These are phyloP conservation scores for Diplocarpon rosae DNA, from an alignment of 2,329 filamentous ascomycete genomes.

Conservation along the genomic window DNA sequence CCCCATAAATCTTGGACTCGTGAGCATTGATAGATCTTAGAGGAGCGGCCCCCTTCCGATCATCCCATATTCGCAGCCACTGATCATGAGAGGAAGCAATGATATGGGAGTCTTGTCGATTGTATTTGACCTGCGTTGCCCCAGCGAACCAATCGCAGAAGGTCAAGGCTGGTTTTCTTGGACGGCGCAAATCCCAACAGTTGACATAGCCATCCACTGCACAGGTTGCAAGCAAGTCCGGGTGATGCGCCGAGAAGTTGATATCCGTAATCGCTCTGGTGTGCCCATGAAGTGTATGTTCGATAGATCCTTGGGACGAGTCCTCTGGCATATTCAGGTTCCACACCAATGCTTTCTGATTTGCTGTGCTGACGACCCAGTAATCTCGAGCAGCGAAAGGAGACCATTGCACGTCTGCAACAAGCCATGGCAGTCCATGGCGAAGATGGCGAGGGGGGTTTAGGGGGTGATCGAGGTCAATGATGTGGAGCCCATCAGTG, in stretches of 20 bases:
- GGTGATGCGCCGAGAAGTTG: conserved; percentile 89
- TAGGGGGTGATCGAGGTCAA: conserved; percentile 83
- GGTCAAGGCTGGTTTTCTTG: conserved; percentile 61
- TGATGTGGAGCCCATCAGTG: conserved; percentile 78
- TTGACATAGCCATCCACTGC: conserved; percentile 89
- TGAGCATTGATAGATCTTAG: conserved; percentile 80
- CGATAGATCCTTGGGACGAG: conserved; percentile 58
- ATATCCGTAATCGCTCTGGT: conserved; percentile 88
- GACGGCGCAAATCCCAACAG: conserved; percentile 76
- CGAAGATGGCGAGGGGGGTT: conserved; percentile 76
- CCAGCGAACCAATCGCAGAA: conserved; percentile 92
- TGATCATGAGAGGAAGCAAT: conserved; percentile 85
- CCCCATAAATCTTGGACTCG: conserved; percentile 84
- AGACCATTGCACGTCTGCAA: conserved; percentile 94
- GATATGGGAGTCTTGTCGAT: conserved; percentile 74
- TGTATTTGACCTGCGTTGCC: conserved; percentile 92
- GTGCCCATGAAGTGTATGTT: conserved; percentile 78
- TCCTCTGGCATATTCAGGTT: conserved; percentile 68
- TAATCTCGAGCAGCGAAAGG: conserved; percentile 82
- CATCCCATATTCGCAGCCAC: conserved; percentile 83
- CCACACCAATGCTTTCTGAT: conserved; percentile 90
- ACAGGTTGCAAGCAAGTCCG: conserved; percentile 80
- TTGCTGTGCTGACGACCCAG: conserved; percentile 90
- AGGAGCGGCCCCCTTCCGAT: conserved; percentile 65
- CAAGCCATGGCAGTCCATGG: conserved; percentile 85